Evolutionary conservation across 495 filamentous ascomycete genomes (phyloP).

Genomic region (Cladorrhinum samala): DNA sequence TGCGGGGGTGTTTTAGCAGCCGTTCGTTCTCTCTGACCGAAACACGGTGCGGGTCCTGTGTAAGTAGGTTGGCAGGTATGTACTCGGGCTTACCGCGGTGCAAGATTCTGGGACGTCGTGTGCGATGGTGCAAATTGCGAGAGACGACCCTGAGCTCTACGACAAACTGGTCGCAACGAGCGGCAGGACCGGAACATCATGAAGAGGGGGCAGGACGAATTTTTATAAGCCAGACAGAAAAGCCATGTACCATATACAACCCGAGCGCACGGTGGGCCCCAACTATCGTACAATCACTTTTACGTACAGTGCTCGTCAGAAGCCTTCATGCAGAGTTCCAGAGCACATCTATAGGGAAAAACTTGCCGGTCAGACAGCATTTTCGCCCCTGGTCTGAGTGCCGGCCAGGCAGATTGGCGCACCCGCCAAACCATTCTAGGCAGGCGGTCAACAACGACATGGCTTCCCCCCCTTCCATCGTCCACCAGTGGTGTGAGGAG

Average conservation of each 20-base stretch:
- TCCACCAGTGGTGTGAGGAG: background rate
- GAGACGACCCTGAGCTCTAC: slow-evolving; percentile 19
- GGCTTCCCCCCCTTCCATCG: background rate
- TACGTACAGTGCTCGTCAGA: slow-evolving; percentile 11
- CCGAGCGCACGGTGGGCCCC: slow-evolving; percentile 16
- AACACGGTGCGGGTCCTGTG: slow-evolving; percentile 1
- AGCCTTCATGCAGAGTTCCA: slow-evolving; percentile 6
- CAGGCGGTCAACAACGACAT: slow-evolving; percentile 15
- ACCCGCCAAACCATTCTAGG: slow-evolving; percentile 1
- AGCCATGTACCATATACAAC: background rate
- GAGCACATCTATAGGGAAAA: too few relatives aligned
- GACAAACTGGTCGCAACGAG: slow-evolving; percentile 17
- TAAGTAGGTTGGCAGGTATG: background rate
- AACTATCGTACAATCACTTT: slow-evolving; percentile 18
- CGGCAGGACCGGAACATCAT: slow-evolving; percentile 24
- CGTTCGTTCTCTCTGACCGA: background rate
- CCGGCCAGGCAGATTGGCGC: background rate
- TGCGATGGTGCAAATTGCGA: too few relatives aligned
- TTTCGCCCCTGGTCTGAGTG: background rate
- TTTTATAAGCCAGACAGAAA: slow-evolving; percentile 8
- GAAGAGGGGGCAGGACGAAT: slow-evolving; percentile 3
- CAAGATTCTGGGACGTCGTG: slow-evolving; percentile 19
- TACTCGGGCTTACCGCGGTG: slow-evolving; percentile 19
- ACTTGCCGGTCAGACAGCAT: too few relatives aligned
- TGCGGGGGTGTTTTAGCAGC: slow-evolving; percentile 23